These are phyloP conservation scores for Corchorus olitorius DNA, from an alignment of 345 rosid species.

Conservation along the genomic window DNA sequence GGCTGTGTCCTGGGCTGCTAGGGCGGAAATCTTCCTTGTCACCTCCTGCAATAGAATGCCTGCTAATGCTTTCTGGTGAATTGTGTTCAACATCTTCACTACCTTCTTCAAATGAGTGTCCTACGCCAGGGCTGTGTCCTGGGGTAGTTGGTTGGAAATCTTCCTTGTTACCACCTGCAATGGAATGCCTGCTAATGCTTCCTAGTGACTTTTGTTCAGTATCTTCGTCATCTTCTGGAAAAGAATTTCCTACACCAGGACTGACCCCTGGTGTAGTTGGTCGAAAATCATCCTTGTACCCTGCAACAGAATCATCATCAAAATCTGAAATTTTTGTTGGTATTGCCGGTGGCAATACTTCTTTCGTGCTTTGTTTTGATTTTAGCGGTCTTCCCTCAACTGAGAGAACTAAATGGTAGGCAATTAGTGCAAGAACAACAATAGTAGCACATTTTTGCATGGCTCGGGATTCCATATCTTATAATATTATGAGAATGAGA, in stretches of 20 bases:
- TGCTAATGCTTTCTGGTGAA: neutral
- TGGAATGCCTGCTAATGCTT: conserved; percentile 15
- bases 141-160: conserved; percentile 47
- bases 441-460: conserved; percentile 13
- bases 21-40: no score
- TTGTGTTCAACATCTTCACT: no score
- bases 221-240: neutral
- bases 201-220: no score
- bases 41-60: neutral
- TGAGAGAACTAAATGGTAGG: conserved; percentile 27
- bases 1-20: no score
- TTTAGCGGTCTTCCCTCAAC: conserved; percentile 40
- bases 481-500: neutral
- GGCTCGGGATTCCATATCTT: conserved; percentile 6
- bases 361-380: conserved; percentile 10
- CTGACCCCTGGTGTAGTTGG: conserved; percentile 46
- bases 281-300: conserved; percentile 22
- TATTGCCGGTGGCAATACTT: neutral
- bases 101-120: conserved; percentile 32
- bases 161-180: conserved; percentile 21
- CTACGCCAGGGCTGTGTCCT: conserved; percentile 56
- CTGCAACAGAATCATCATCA: neutral
- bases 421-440: conserved; percentile 29
- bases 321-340: neutral
- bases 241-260: conserved; percentile 42